These are phyloP conservation scores for Symbiodinium pilosum DNA, from an alignment of 73 alveolate genomes.

Conservation along the genomic window DNA sequence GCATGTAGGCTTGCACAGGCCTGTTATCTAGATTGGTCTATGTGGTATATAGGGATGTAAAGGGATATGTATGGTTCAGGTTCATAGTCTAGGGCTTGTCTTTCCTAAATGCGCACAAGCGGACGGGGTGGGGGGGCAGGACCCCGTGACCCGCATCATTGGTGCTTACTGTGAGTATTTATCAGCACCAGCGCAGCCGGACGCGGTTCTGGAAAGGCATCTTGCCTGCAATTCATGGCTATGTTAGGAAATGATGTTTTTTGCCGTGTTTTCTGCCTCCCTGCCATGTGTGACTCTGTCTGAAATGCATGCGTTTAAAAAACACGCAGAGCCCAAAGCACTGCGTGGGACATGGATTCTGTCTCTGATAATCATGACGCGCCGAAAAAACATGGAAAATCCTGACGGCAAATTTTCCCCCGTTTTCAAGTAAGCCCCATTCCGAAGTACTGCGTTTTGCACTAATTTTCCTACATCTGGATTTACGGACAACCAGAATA, in stretches of 20 bases:
- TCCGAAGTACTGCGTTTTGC: too few relatives aligned
- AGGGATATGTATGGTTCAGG: too few relatives aligned
- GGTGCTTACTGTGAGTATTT: conserved; percentile 80
- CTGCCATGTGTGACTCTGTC: background rate
- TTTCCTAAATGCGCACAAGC: background rate
- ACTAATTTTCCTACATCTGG: too few relatives aligned
- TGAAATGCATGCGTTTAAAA: background rate
- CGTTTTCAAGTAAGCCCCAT: too few relatives aligned
- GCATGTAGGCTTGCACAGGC: background rate
- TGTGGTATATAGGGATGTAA: background rate
- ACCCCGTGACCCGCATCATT: conserved; percentile 27
- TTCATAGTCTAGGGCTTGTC: background rate
- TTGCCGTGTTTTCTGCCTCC: background rate
- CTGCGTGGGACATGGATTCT: background rate
- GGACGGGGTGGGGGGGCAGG: conserved; percentile 17
- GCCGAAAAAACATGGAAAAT: too few relatives aligned
- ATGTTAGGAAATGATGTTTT: too few relatives aligned
- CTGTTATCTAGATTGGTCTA: background rate
- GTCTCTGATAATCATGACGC: too few relatives aligned
- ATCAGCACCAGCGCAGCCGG: conserved; percentile 65
- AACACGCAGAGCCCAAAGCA: background rate
- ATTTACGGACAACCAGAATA: too few relatives aligned
- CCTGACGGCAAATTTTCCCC: too few relatives aligned
- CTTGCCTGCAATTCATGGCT: background rate
- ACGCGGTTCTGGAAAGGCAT: conserved; percentile 27